Evolutionary conservation across 345 rosid species (phyloP).

Genomic region (Brassica juncea): DNA sequence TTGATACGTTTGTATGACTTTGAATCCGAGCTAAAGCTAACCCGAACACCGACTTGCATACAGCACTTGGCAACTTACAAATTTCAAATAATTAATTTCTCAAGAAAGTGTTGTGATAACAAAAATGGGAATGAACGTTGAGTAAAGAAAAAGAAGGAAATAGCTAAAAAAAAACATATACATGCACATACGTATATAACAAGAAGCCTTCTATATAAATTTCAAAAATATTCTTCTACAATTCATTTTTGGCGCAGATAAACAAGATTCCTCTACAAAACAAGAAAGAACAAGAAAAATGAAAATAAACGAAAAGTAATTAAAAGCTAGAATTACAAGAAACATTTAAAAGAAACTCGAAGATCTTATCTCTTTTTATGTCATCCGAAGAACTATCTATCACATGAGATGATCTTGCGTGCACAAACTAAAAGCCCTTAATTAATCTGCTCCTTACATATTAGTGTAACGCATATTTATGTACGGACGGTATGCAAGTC

Average conservation of each 20-base stretch:
- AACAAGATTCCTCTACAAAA: conserved; percentile 10
- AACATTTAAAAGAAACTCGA: conserved; percentile 3
- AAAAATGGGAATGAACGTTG: background rate
- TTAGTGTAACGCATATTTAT: background rate
- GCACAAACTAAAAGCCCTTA: conserved; percentile 26
- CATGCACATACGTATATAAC: background rate
- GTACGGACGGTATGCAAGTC: conserved; percentile 9
- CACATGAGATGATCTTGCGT: conserved; percentile 19
- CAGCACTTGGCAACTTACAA: background rate
- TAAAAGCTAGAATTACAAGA: conserved; percentile 8
- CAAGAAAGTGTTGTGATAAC: conserved; percentile 11
- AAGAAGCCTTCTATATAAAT: conserved; percentile 1
- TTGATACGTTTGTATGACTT: background rate
- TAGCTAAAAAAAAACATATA: background rate
- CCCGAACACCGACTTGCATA: background rate
- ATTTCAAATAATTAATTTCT: background rate
- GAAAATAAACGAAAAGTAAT: background rate
- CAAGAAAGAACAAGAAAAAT: background rate
- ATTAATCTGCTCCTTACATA: conserved; percentile 2
- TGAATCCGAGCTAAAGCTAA: background rate
- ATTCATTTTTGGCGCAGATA: background rate
- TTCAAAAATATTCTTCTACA: conserved; percentile 1
- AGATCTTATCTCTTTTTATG: conserved; percentile 7
- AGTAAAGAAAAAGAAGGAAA: background rate
- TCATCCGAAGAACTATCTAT: background rate